Conservation (phyloP, 768 basidiomycete genomes). For the Termitomyces sp. region DNA sequence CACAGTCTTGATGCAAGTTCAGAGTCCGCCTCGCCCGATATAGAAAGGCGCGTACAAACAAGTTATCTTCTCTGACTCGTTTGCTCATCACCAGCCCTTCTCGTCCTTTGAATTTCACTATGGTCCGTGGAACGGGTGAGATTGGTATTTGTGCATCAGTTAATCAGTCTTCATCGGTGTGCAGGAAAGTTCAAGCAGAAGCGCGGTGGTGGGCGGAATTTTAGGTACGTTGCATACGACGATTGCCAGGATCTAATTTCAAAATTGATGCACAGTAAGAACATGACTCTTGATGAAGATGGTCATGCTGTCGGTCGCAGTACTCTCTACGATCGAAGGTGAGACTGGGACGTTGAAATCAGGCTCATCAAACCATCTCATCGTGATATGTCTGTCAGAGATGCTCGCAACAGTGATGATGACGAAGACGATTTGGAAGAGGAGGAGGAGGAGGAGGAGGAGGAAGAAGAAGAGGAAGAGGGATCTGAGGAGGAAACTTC, state of each 20-base stretch:
- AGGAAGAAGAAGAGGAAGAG: slow-evolving; percentile 33
- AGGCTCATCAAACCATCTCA: slow-evolving; percentile 1
- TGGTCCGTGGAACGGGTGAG: slow-evolving; percentile 50
- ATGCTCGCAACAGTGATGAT: slow-evolving; percentile 15
- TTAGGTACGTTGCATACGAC: slow-evolving; percentile 46
- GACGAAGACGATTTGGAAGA: slow-evolving; percentile 39
- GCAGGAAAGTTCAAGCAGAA: slow-evolving; percentile 81
- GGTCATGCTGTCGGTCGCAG: slow-evolving; percentile 42
- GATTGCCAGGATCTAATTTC: slow-evolving; percentile 5
- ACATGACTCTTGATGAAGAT: slow-evolving; percentile 54
- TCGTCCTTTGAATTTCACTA: slow-evolving; percentile 16
- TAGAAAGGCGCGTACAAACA: slow-evolving; percentile 5
- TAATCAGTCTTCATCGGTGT: background rate
- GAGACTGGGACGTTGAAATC: slow-evolving; percentile 15
- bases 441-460: slow-evolving; percentile 36
- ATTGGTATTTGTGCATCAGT: background rate
- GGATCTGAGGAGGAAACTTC: slow-evolving; percentile 39
- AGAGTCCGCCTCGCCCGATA: slow-evolving; percentile 15
- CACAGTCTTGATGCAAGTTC: slow-evolving; percentile 10
- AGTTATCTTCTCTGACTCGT: slow-evolving; percentile 9
- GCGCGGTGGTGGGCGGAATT: slow-evolving; percentile 84
- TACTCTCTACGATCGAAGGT: slow-evolving; percentile 31
- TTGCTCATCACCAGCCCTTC: background rate
- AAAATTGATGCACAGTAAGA: slow-evolving; percentile 36
- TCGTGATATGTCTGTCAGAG: slow-evolving; percentile 10